phyloP scores from a whole-genome alignment of 345 rosid genomes.

The Xanthoceras sorbifolium region DNA sequence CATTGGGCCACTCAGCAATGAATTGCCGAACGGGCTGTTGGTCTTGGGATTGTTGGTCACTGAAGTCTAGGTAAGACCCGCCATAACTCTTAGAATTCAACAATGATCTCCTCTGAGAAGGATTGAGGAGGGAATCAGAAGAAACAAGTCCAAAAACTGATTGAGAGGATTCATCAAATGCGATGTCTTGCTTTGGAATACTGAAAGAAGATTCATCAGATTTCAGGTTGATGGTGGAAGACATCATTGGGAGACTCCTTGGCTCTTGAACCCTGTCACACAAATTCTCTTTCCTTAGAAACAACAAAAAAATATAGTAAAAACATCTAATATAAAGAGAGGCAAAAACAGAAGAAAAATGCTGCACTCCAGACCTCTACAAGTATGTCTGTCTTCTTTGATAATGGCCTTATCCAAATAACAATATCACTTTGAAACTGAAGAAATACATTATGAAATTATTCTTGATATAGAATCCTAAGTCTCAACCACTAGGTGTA shows the following conservation, averaged over 20 bases:
- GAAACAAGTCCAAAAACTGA: conserved; percentile 54
- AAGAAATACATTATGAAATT: not conserved
- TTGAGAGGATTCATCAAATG: conserved; percentile 29
- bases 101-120: conserved; percentile 35
- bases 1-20: conserved; percentile 51
- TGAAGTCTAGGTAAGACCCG: conserved; percentile 30
- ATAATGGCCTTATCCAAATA: not conserved
- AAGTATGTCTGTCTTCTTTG: not conserved
- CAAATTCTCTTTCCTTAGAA: conserved; percentile 22
- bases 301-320: not conserved
- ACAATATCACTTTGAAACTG: not conserved
- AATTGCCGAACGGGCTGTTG: conserved; percentile 36
- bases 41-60: conserved; percentile 34
- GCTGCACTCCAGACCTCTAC: not conserved
- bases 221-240: conserved; percentile 36
- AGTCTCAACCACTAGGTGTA: conserved; percentile 20
- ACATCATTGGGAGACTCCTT: conserved; percentile 25
- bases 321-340: not conserved
- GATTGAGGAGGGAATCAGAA: conserved; percentile 48
- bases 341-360: not conserved
- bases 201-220: conserved; percentile 32
- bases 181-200: conserved; percentile 36
- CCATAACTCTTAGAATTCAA: conserved; percentile 30
- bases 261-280: conserved; percentile 42
- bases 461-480: conserved; percentile 24